These are phyloP conservation scores for Mycena rosella DNA, from an alignment of 768 basidiomycete genomes.

Conservation along the genomic window DNA sequence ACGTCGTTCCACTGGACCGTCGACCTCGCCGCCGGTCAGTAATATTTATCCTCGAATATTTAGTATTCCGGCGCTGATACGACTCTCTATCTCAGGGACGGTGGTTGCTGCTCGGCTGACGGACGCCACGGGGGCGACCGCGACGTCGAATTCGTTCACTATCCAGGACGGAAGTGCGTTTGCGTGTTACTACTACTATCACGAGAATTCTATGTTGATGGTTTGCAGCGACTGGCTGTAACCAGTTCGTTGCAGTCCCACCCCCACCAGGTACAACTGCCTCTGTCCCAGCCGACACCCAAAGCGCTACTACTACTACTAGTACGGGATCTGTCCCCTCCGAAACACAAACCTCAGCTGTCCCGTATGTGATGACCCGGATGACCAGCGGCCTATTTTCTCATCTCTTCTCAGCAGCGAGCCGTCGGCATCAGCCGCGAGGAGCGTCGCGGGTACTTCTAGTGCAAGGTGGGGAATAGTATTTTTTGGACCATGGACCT, in stretches of 20 bases:
- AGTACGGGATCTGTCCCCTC: too few species aligned
- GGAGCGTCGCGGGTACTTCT: too few species aligned
- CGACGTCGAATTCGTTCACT: background rate
- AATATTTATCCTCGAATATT: background rate
- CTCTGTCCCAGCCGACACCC: background rate
- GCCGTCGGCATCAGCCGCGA: too few species aligned
- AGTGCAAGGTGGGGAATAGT: background rate
- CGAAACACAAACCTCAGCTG: too few species aligned
- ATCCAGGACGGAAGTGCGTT: conserved; percentile 18
- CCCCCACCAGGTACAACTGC: background rate
- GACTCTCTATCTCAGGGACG: conserved; percentile 10
- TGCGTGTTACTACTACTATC: background rate
- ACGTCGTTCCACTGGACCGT: conserved; percentile 21
- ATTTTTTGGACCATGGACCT: background rate
- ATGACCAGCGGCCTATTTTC: too few species aligned
- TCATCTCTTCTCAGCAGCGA: background rate
- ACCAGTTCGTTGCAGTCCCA: too few species aligned
- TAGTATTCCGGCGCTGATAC: background rate
- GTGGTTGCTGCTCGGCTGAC: conserved; percentile 7
- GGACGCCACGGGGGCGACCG: conserved; percentile 16
- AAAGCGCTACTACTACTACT: too few species aligned
- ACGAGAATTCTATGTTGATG: background rate
- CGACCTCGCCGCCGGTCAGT: conserved; percentile 18
- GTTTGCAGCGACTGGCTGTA: conserved; percentile 15
- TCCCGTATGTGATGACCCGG: too few species aligned